A percentile compares a stretch with the other conserved stretches of the same genome.
Conservation (phyloP, 495 filamentous ascomycete genomes). For the Podospora pseudoanserina region DNA sequence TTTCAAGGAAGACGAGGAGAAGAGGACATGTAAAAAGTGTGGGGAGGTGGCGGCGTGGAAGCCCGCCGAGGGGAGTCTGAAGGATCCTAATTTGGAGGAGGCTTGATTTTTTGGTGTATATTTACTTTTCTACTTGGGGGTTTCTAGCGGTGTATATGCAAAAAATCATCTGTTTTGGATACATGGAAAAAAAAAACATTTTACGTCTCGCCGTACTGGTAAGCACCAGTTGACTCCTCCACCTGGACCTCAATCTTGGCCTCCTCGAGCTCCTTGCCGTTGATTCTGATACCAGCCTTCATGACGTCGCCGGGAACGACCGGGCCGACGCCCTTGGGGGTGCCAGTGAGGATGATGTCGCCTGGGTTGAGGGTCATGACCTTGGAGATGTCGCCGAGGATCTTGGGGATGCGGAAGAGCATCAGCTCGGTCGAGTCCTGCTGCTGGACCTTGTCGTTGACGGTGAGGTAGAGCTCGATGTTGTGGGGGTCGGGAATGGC, state of each 20-base stretch:
- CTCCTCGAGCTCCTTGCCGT: constrained; percentile 81
- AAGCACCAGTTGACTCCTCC: constrained; percentile 57
- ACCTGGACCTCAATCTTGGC: constrained; percentile 80
- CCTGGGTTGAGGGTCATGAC: constrained; percentile 93
- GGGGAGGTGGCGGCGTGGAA: constrained; percentile 63
- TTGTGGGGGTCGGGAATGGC: constrained; percentile 82
- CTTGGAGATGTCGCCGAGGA: constrained; percentile 82
- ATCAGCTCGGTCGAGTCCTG: constrained; percentile 84
- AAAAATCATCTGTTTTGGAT: neutral
- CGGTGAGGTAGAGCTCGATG: constrained; percentile 74
- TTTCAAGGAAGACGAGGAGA: constrained; percentile 68
- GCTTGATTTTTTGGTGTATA: neutral
- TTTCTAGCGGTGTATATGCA: constrained; percentile 4
- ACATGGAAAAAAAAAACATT: neutral
- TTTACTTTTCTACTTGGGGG: neutral
- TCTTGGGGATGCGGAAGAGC: constrained; percentile 83
- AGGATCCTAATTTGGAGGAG: constrained; percentile 49
- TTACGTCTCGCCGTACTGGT: constrained; percentile 61
- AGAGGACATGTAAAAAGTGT: constrained; percentile 74
- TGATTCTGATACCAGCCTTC: constrained; percentile 75
- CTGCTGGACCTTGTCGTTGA: constrained; percentile 72
- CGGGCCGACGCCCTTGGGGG: constrained; percentile 90
- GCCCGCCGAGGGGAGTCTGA: constrained; percentile 47
- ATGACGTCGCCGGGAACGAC: constrained; percentile 86
- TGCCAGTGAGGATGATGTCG: constrained; percentile 90